Evolutionary conservation across 2,329 filamentous ascomycete species (phyloP).

Genomic region (Aspergillus sp.): DNA sequence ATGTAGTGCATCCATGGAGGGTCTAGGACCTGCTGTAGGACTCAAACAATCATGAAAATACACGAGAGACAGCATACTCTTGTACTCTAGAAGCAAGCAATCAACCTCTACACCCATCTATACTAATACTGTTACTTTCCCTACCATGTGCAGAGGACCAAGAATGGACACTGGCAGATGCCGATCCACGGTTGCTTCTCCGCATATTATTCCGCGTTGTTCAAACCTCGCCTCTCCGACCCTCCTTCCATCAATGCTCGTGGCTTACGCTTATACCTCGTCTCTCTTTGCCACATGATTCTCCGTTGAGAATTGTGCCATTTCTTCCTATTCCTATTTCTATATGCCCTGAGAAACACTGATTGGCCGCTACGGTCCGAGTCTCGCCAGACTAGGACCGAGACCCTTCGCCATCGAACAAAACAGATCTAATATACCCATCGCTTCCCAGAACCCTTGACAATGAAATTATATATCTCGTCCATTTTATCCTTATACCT

Average conservation of each 20-base stretch:
- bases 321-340: neutral
- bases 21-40: too few relatives aligned
- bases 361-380: neutral
- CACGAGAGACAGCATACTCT: too few relatives aligned
- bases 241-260: neutral
- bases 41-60: too few relatives aligned
- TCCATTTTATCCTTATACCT: constrained; percentile 17
- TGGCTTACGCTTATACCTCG: neutral
- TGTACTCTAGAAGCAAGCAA: too few relatives aligned
- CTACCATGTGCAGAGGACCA: too few relatives aligned
- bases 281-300: neutral
- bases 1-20: too few relatives aligned
- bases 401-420: too few relatives aligned
- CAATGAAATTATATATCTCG: constrained; percentile 8
- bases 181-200: neutral
- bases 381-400: neutral
- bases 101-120: too few relatives aligned
- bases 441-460: neutral
- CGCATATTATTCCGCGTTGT: neutral
- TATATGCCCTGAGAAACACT: neutral
- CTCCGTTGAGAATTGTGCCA: neutral
- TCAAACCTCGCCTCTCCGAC: neutral
- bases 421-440: neutral
- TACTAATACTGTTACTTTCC: too few relatives aligned
- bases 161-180: too few relatives aligned